phyloP scores from a whole-genome alignment of 306 rosid genomes.

The Trichosanthes truncata region DNA sequence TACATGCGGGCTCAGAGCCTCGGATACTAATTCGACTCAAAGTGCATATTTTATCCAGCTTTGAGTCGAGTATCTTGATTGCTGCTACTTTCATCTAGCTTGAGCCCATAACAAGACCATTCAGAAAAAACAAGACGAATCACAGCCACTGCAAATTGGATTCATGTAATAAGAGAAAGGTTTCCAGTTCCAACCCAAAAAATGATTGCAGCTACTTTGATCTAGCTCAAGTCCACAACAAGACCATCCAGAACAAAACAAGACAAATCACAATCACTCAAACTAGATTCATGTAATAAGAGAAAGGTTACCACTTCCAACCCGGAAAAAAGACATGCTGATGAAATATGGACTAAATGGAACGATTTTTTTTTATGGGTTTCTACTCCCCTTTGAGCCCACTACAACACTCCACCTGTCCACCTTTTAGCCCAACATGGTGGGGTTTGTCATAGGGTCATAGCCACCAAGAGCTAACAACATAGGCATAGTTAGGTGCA shows the following conservation, averaged over 20 bases:
- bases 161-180: neutral
- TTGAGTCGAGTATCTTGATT: neutral
- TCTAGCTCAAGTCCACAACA: neutral
- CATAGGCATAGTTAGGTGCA: neutral
- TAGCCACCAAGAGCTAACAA: no score
- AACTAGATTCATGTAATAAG: neutral
- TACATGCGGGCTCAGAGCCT: neutral
- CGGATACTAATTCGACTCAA: neutral
- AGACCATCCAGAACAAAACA: neutral
- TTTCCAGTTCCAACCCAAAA: neutral
- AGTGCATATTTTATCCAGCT: neutral
- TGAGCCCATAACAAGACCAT: neutral
- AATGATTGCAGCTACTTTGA: neutral
- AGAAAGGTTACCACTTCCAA: neutral
- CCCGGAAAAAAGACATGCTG: neutral
- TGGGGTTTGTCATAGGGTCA: neutral
- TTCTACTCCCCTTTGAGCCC: neutral
- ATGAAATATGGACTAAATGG: neutral
- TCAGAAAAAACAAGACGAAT: neutral
- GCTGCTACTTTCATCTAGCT: neutral
- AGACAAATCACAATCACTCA: neutral
- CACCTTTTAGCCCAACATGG: no score
- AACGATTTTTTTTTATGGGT: neutral
- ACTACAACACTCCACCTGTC: neutral
- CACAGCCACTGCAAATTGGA: no score